Percentiles rank a stretch among this genome's conserved stretches.
Evolutionary conservation across 164 flowering plant genomes (phyloP).

Genomic region (Dillenia turbinata): DNA sequence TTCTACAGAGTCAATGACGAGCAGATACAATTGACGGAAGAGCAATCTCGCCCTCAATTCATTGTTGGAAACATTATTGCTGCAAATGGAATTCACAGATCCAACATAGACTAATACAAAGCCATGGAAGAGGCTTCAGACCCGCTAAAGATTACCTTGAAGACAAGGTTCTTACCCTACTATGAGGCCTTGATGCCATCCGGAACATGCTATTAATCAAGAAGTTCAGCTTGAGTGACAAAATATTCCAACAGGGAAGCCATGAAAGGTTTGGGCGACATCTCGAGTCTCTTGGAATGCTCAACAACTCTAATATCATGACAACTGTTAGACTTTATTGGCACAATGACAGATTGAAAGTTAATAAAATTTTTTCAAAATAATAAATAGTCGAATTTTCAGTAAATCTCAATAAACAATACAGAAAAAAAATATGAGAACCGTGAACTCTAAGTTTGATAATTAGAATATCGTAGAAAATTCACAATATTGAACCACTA

Average conservation of each 20-base stretch:
- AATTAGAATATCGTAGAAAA: too few relatives aligned
- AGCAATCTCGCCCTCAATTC: slow-evolving; percentile 30
- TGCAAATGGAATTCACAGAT: slow-evolving; percentile 37
- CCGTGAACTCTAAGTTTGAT: too few relatives aligned
- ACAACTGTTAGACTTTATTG: too few relatives aligned
- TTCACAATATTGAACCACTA: too few relatives aligned
- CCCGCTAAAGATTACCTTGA: slow-evolving; percentile 38
- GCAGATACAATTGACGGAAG: slow-evolving; percentile 21
- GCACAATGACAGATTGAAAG: too few relatives aligned
- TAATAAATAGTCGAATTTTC: too few relatives aligned
- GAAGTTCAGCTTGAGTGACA: slow-evolving; percentile 73
- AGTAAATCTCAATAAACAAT: too few relatives aligned
- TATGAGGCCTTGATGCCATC: slow-evolving; percentile 67
- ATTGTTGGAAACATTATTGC: slow-evolving; percentile 42
- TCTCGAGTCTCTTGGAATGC: slow-evolving; percentile 51
- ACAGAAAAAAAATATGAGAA: too few relatives aligned
- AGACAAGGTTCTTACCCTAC: slow-evolving; percentile 61
- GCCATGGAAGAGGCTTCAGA: slow-evolving; percentile 54
- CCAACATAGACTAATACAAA: slow-evolving; percentile 44
- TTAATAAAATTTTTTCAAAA: too few relatives aligned
- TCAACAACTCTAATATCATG: slow-evolving; percentile 65
- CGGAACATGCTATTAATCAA: slow-evolving; percentile 61
- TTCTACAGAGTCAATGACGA: slow-evolving; percentile 29
- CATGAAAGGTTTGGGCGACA: slow-evolving; percentile 51
- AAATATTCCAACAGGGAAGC: slow-evolving; percentile 52